These are phyloP conservation scores for Phoma herbarum DNA, from an alignment of 2,329 filamentous ascomycete genomes.

Conservation along the genomic window DNA sequence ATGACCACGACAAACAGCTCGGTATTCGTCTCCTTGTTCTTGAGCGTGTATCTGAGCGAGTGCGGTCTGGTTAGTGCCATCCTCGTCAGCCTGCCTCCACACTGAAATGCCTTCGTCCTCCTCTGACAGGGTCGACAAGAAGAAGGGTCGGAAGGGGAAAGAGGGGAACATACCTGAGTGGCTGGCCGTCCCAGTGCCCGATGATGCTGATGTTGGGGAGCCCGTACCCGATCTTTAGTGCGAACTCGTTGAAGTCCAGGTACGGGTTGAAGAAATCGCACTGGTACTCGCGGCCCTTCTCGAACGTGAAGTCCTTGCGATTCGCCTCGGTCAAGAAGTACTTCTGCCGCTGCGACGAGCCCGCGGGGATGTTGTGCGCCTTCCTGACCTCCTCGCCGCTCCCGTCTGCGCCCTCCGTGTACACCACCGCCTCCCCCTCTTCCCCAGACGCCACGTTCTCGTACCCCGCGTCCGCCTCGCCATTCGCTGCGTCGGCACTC, in stretches of 20 bases:
- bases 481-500: slow-evolving; percentile 42
- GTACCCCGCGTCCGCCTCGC: slow-evolving; percentile 35
- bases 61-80: slow-evolving; percentile 69
- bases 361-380: slow-evolving; percentile 52
- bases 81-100: slow-evolving; percentile 22
- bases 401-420: slow-evolving; percentile 61
- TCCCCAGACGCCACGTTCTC: not conserved
- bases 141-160: too few species aligned
- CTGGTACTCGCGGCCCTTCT: slow-evolving; percentile 67
- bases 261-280: slow-evolving; percentile 91
- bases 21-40: slow-evolving; percentile 76
- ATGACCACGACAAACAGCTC: slow-evolving; percentile 85
- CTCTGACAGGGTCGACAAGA: too few species aligned
- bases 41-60: slow-evolving; percentile 89
- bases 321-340: slow-evolving; percentile 66
- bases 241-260: slow-evolving; percentile 83
- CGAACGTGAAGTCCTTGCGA: slow-evolving; percentile 67
- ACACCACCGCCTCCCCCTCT: slow-evolving; percentile 67
- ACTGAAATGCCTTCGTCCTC: not conserved
- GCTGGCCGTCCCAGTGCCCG: slow-evolving; percentile 82
- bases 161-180: slow-evolving; percentile 67
- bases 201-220: slow-evolving; percentile 80
- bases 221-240: slow-evolving; percentile 62
- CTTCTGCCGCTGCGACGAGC: slow-evolving; percentile 63
- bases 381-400: slow-evolving; percentile 54